Evolutionary conservation across 768 basidiomycete species (phyloP).

Genomic region (Amanita exitialis): DNA sequence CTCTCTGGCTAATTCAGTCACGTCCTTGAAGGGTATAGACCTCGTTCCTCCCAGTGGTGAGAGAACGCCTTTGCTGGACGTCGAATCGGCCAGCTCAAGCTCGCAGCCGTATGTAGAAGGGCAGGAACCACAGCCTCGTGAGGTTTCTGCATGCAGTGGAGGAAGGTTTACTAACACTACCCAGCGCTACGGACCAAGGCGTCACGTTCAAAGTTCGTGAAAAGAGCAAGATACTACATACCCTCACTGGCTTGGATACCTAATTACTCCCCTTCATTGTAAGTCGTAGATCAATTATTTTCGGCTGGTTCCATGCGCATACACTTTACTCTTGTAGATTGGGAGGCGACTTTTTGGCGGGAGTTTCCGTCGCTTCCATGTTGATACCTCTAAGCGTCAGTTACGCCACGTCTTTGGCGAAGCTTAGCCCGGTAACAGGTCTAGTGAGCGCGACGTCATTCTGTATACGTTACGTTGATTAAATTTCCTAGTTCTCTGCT

Average conservation of each 20-base stretch:
- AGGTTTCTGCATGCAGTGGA: slow-evolving; percentile 3
- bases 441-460: slow-evolving; percentile 39
- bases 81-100: slow-evolving; percentile 9
- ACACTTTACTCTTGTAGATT: slow-evolving; percentile 15
- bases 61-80: slow-evolving; percentile 24
- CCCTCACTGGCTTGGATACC: slow-evolving; percentile 78
- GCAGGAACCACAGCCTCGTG: slow-evolving; percentile 11
- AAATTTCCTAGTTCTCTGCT: slow-evolving; percentile 56
- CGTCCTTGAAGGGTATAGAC: slow-evolving; percentile 28
- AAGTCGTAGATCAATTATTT: slow-evolving; percentile 15
- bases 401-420: slow-evolving; percentile 83
- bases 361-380: slow-evolving; percentile 78
- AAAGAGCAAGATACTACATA: slow-evolving; percentile 62
- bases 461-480: not conserved
- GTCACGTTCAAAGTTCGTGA: slow-evolving; percentile 24
- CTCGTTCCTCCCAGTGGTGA: slow-evolving; percentile 13
- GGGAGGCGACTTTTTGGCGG: slow-evolving; percentile 65
- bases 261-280: slow-evolving; percentile 60
- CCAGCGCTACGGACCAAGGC: not conserved
- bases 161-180: not conserved
- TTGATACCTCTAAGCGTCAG: slow-evolving; percentile 84
- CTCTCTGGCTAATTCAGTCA: slow-evolving; percentile 13
- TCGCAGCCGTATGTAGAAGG: slow-evolving; percentile 18
- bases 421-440: slow-evolving; percentile 77
- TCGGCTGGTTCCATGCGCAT: not conserved